Conservation (phyloP, 805 yeast genomes). For the Starmerella apis region DNA sequence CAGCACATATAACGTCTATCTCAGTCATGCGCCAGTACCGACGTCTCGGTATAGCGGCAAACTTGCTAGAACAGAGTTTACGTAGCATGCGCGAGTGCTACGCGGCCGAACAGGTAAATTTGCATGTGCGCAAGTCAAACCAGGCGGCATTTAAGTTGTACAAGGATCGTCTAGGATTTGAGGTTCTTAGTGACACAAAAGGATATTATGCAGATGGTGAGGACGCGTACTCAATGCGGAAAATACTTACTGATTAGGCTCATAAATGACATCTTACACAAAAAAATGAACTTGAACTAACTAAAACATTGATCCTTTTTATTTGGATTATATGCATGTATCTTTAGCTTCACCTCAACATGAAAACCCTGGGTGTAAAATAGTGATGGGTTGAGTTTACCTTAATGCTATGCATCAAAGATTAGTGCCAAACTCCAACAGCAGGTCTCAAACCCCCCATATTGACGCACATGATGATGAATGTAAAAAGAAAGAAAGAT, state of each 20-base stretch:
- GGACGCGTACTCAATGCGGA: conserved; percentile 93
- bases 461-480: too few relatives aligned
- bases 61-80: conserved; percentile 66
- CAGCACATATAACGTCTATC: conserved; percentile 89
- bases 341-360: too few relatives aligned
- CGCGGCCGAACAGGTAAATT: conserved; percentile 69
- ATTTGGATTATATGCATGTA: too few relatives aligned
- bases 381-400: too few relatives aligned
- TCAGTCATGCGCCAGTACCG: conserved; percentile 94
- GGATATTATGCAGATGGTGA: conserved; percentile 96
- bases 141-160: conserved; percentile 89
- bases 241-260: conserved; percentile 29
- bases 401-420: too few relatives aligned
- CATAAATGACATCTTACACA: too few relatives aligned
- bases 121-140: conserved; percentile 90
- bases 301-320: too few relatives aligned
- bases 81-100: conserved; percentile 73
- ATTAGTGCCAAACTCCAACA: too few relatives aligned
- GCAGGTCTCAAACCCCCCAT: too few relatives aligned
- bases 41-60: conserved; percentile 89
- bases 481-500: too few relatives aligned
- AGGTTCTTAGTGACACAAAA: conserved; percentile 68
- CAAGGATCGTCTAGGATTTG: conserved; percentile 72
- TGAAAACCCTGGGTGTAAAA: too few relatives aligned
- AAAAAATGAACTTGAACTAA: too few relatives aligned